Percentiles rank a stretch among this genome's conserved stretches.
Conservation (phyloP, 768 basidiomycete genomes). For the Psilocybe cyanescens region DNA sequence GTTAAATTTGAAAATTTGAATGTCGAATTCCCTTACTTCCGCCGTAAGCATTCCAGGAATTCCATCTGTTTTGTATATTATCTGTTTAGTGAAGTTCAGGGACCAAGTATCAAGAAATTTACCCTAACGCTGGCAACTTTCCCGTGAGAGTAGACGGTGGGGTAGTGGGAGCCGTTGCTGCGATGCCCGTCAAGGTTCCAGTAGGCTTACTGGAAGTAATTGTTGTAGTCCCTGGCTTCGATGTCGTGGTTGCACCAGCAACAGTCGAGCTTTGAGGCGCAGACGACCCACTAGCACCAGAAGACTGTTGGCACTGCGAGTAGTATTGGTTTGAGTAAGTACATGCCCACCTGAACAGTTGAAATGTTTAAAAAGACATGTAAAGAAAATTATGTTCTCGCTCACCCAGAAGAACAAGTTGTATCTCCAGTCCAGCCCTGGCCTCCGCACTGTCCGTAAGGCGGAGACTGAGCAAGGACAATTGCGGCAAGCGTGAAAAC, state of each 20-base stretch:
- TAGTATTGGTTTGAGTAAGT: constrained; percentile 36
- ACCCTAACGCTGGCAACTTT: constrained; percentile 51
- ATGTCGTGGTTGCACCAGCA: background rate
- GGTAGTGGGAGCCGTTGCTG: constrained; percentile 8
- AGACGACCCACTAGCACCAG: constrained; percentile 7
- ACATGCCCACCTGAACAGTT: constrained; percentile 33
- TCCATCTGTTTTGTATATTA: constrained; percentile 41
- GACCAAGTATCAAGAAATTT: background rate
- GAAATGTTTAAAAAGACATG: background rate
- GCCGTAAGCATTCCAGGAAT: constrained; percentile 54
- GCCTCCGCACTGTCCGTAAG: constrained; percentile 38
- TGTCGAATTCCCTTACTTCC: constrained; percentile 19
- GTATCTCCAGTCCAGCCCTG: constrained; percentile 36
- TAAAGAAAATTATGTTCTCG: background rate
- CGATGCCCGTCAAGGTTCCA: constrained; percentile 7
- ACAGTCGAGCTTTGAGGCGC: background rate
- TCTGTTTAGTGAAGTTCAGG: background rate
- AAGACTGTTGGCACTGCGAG: constrained; percentile 37
- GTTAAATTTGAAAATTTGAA: background rate
- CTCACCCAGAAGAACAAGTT: constrained; percentile 33
- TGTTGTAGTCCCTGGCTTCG: background rate
- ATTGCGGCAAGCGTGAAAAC: constrained; percentile 1
- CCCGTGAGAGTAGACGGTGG: constrained; percentile 30
- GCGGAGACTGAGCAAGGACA: constrained; percentile 20
- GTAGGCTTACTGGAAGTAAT: background rate